Conservation (phyloP, 1,284 basidiomycete species). For the Cutaneotrichosporon curvatum region DNA sequence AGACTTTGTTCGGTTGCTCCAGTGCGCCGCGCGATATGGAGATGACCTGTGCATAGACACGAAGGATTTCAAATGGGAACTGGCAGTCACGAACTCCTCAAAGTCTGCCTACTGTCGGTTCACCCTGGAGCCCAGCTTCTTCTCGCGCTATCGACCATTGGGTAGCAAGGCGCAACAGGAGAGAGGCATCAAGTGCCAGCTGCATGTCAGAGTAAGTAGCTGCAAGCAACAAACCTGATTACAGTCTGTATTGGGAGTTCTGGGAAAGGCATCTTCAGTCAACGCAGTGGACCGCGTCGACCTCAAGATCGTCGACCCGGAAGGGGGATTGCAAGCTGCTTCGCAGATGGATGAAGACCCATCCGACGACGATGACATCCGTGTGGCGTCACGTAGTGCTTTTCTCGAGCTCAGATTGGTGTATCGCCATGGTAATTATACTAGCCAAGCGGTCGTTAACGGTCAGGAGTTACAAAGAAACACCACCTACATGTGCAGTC, state of each 20-base stretch:
- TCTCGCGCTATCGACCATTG: slow-evolving; percentile 28
- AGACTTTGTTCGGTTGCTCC: slow-evolving; percentile 43
- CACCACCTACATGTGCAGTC: slow-evolving; percentile 42
- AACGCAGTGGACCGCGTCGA: slow-evolving; percentile 39
- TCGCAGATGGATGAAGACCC: slow-evolving; percentile 12
- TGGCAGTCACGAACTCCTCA: slow-evolving; percentile 40
- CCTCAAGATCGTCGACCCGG: slow-evolving; percentile 37
- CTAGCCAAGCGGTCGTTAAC: not conserved
- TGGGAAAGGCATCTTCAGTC: slow-evolving; percentile 33
- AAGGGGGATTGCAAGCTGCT: slow-evolving; percentile 16
- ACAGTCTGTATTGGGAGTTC: slow-evolving; percentile 42
- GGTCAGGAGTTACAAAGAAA: slow-evolving; percentile 40
- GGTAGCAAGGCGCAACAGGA: slow-evolving; percentile 23
- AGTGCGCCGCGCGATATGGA: slow-evolving; percentile 43
- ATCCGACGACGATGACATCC: slow-evolving; percentile 10
- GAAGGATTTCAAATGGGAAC: slow-evolving; percentile 35
- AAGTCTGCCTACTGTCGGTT: slow-evolving; percentile 43
- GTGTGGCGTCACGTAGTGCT: slow-evolving; percentile 5
- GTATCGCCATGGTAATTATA: slow-evolving; percentile 37
- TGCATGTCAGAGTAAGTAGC: slow-evolving; percentile 40
- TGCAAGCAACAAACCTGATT: not conserved
- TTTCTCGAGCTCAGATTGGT: slow-evolving; percentile 33
- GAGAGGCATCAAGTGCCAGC: slow-evolving; percentile 37
- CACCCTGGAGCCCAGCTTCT: slow-evolving; percentile 36
- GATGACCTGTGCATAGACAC: slow-evolving; percentile 44